Evolutionary conservation across 78 protist species (phyloP).

Genomic region (Dictyostelium capitatum): DNA sequence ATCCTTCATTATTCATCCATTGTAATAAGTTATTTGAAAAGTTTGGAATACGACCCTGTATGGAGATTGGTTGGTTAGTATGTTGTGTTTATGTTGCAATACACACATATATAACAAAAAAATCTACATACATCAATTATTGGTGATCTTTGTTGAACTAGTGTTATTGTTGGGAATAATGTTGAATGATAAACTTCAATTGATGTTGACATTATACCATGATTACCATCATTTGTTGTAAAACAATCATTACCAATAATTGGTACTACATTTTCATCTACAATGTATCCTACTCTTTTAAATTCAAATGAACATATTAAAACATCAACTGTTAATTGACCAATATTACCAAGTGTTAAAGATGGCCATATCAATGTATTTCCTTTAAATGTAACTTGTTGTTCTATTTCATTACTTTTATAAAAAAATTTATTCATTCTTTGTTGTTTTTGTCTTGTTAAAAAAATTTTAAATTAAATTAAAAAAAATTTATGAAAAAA

Average conservation of each 20-base stretch:
- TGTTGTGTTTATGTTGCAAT: too few species aligned
- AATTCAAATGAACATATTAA: slow-evolving; percentile 49
- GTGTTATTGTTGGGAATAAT: slow-evolving; percentile 1
- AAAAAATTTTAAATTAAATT: background rate
- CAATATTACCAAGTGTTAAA: slow-evolving; percentile 66
- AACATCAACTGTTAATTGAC: slow-evolving; percentile 55
- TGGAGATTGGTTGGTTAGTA: too few species aligned
- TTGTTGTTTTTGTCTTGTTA: background rate
- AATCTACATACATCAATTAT: slow-evolving; percentile 8
- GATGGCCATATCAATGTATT: slow-evolving; percentile 67
- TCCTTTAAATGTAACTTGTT: slow-evolving; percentile 6
- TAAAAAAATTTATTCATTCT: slow-evolving; percentile 11
- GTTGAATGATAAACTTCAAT: slow-evolving; percentile 57
- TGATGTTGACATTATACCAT: slow-evolving; percentile 30
- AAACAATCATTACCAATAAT: slow-evolving; percentile 58
- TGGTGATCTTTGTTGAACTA: slow-evolving; percentile 83
- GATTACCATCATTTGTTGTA: slow-evolving; percentile 15
- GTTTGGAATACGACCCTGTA: slow-evolving; percentile 25
- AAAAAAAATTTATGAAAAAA: background rate
- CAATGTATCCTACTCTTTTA: slow-evolving; percentile 54
- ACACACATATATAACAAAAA: background rate
- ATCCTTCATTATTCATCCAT: slow-evolving; percentile 10
- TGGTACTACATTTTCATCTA: slow-evolving; percentile 60
- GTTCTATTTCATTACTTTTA: background rate
- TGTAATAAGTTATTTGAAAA: slow-evolving; percentile 28